Evolutionary conservation across 106 monocot genomes (phyloP), one percentile per base, ranked within the genome.

Genomic region (Acorus calamus): DNA sequence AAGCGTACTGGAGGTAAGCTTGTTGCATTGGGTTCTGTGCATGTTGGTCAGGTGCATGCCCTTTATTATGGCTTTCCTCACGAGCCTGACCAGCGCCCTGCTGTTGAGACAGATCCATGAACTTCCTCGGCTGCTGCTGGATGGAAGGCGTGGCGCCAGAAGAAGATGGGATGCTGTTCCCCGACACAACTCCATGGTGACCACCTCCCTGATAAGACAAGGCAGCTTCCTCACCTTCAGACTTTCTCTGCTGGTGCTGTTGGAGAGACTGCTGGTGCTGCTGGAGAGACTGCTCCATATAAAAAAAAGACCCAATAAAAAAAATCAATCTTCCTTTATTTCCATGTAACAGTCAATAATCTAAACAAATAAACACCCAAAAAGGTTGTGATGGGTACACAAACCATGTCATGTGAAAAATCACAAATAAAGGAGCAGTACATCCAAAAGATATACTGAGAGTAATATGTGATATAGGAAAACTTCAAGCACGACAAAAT

Each of bases 1-100:
- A 50, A 57, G 85, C 76, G 69, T 74, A 81, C 55, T 92, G 87
- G 56, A 81, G 66, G 68, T 92, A 86, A 63, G 87, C 79, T 74
- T 90, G 87, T 43, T 83, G 72, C 53, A 79, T 59, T 6, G 75
- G 75, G 64, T 80, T 90, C 56, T 67, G 84, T 2, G 13, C 14
- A 62, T 84, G 76, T 42, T 77, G 79, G 46, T 80, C 80, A 46
- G 57, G 49, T 9, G 12, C 73, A 49, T 75, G 83, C 3, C 28
- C 76, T 76, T 78, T 75, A 53, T 59, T 79, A 50, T 75, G 80
- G 47, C 59, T 76, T 8, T 76, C 76, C 3, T 77, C 84, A 6
- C 56, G 61, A 57, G 53, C 51, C 56, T 75, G 86, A 11, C 71
- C 48, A 2, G 46, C 60, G 43, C 66, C 61, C 46, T 56, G 67